Evolutionary conservation across 2,329 filamentous ascomycete genomes (phyloP), one percentile per base, ranked within the genome.

Genomic region (Hypoxylon sp.): DNA sequence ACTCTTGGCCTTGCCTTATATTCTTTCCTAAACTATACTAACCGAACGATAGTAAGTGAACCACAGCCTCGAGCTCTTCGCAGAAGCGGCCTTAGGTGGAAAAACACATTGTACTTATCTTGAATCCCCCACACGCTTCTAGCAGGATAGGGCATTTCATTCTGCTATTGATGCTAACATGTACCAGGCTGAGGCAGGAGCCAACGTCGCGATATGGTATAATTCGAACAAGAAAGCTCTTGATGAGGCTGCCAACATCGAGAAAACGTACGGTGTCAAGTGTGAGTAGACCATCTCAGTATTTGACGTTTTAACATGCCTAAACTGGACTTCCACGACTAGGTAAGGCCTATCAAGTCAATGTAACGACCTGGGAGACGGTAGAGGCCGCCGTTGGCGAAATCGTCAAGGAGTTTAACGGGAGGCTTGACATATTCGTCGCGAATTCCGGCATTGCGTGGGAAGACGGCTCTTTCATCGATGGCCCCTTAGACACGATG

Each of bases 391-490:
- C 85, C 9, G 82, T 91, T 44, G 80, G 85, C 66, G 79, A 82
- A 6, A 85, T 88, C 69, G 81, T 90, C 47, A 78, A 82, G 66
- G 91, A 94, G 14, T 92, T 94, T 81, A 90, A 91, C 76, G 90
- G 90, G 66, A 88, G 91, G 4, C 86, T 95, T 8, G 92, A 94
- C 74, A 84, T 94, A 72, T 94, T 95, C 74, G 88, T 94, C 48
- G 92, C 92, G 73, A 95, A 96, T 77, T 90, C 90, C 13, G 92
- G 92, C 57, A 90, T 94, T 59, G 86, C 90, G 0, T 94, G 91
- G 91, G 90, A 86, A 1, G 84, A 92, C 66, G 90, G 91, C 0
- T 78, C 89, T 8, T 88, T 91, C 77, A 83, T 93, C 37, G 89
- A 92, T 68, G 91, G 89, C 24, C 81, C 87, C 4, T 76, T 90